Evolutionary conservation across 1,284 basidiomycete species (phyloP).

Genomic region (Leccinum pallidistipes): DNA sequence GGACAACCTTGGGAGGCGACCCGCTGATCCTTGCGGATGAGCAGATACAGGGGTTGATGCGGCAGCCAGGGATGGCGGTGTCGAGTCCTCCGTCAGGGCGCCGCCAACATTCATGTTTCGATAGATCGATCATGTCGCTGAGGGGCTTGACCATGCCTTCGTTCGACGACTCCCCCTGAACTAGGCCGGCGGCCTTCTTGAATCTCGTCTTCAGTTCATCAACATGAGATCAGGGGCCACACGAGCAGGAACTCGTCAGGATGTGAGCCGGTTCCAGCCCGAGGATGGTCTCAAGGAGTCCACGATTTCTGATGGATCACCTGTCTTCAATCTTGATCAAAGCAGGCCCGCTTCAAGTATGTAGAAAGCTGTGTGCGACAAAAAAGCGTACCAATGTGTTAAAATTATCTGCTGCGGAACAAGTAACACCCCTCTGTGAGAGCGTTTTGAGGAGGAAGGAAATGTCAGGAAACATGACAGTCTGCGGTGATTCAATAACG

Average conservation of each 20-base stretch:
- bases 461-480: background rate
- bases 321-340: background rate
- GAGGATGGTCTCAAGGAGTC: background rate
- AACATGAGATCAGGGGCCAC: background rate
- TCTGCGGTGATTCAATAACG: background rate
- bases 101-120: background rate
- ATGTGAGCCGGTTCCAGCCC: background rate
- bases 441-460: background rate
- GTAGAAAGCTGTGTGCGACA: background rate
- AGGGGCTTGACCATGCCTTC: background rate
- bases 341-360: background rate
- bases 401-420: background rate
- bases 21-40: background rate
- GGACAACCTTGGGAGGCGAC: background rate
- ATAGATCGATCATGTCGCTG: background rate
- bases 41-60: background rate
- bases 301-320: background rate
- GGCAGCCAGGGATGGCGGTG: background rate
- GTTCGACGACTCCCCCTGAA: background rate
- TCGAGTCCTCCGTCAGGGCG: background rate
- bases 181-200: background rate
- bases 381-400: background rate
- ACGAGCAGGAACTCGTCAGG: background rate
- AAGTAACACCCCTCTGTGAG: background rate
- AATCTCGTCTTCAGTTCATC: background rate